Evolutionary conservation across 1,284 basidiomycete genomes (phyloP).

Genomic region (Irpex rosettiformis): DNA sequence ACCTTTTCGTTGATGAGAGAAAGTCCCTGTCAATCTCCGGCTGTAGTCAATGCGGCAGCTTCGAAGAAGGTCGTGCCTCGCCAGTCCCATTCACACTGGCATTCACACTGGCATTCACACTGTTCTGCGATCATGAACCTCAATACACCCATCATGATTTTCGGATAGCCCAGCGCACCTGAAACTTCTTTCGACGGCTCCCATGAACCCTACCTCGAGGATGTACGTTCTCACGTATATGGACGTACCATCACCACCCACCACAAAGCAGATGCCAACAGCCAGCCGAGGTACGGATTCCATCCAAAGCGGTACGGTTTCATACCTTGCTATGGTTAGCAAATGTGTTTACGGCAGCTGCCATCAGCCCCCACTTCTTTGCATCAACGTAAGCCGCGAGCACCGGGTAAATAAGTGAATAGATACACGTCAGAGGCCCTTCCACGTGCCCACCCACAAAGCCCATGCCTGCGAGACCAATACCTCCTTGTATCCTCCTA

Average conservation of each 20-base stretch:
- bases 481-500: background rate
- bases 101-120: too few species aligned
- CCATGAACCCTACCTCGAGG: background rate
- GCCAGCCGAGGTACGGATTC: background rate
- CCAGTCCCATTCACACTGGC: background rate
- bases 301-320: background rate
- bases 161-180: background rate
- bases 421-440: background rate
- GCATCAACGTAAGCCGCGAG: background rate
- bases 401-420: background rate
- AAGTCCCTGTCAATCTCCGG: background rate
- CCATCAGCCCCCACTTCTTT: slow-evolving; percentile 1
- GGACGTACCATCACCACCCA: background rate
- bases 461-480: background rate
- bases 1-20: background rate
- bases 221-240: background rate
- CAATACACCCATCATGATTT: background rate
- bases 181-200: background rate
- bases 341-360: background rate
- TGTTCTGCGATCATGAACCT: background rate
- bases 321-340: slow-evolving; percentile 1
- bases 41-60: background rate
- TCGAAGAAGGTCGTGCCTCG: background rate
- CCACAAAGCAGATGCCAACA: background rate
- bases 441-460: background rate